Evolutionary conservation across 305 asterid species (phyloP).

Genomic region (Fraxinus platypoda): DNA sequence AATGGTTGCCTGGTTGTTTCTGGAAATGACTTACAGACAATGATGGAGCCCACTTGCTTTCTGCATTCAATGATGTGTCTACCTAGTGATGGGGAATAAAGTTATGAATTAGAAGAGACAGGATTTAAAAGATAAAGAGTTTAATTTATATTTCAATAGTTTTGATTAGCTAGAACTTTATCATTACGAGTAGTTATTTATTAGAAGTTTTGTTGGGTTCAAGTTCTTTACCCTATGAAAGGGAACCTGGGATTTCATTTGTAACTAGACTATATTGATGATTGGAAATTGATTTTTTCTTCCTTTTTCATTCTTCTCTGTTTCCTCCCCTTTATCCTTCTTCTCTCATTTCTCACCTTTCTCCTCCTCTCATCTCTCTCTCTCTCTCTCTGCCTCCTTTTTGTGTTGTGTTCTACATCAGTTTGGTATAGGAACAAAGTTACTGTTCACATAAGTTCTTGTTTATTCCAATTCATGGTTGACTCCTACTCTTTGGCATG

Average conservation of each 20-base stretch:
- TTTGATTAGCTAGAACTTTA: background rate
- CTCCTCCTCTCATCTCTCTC: background rate
- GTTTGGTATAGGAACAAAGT: background rate
- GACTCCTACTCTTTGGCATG: background rate
- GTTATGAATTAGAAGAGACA: background rate
- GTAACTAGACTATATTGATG: background rate
- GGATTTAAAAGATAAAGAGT: background rate
- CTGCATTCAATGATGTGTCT: background rate
- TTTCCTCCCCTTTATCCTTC: background rate
- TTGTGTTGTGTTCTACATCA: background rate
- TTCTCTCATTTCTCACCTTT: background rate
- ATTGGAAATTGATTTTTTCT: background rate
- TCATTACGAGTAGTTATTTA: background rate
- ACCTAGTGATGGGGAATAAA: background rate
- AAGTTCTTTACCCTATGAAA: background rate
- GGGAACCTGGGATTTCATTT: background rate
- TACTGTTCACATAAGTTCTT: background rate
- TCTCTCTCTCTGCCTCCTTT: background rate
- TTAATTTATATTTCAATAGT: background rate
- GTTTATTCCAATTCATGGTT: background rate
- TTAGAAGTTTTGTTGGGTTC: background rate
- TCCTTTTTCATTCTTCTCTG: background rate
- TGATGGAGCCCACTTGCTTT: background rate
- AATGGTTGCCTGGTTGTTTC: background rate
- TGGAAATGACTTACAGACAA: background rate